phyloP scores from a whole-genome alignment of 768 basidiomycete species.

The Russula sp. region DNA sequence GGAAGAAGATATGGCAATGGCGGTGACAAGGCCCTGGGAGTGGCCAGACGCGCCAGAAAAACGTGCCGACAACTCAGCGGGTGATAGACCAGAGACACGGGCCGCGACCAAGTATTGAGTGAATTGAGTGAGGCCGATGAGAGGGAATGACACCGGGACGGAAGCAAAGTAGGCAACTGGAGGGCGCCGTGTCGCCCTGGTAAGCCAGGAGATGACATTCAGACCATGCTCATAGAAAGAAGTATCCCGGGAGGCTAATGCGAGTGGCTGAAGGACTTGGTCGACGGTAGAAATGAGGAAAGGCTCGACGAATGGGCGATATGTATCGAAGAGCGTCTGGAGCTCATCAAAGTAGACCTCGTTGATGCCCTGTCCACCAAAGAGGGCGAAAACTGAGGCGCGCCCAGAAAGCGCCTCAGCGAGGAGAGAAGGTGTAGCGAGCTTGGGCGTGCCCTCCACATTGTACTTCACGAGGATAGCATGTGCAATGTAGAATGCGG shows the following conservation, averaged over 20 bases:
- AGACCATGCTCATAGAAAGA: constrained; percentile 76
- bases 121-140: constrained; percentile 95
- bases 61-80: constrained; percentile 68
- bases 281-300: constrained; percentile 59
- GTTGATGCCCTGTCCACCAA: constrained; percentile 97
- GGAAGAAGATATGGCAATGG: constrained; percentile 82
- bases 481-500: constrained; percentile 73
- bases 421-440: constrained; percentile 63
- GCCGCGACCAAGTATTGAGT: constrained; percentile 83
- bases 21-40: constrained; percentile 94
- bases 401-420: constrained; percentile 51
- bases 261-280: constrained; percentile 66
- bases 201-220: constrained; percentile 79
- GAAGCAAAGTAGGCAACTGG: constrained; percentile 83
- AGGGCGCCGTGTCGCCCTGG: constrained; percentile 61
- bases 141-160: constrained; percentile 87
- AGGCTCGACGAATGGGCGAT: constrained; percentile 75
- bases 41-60: constrained; percentile 91
- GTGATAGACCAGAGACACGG: constrained; percentile 65
- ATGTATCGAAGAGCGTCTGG: constrained; percentile 83
- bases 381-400: constrained; percentile 81
- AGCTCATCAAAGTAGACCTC: constrained; percentile 98
- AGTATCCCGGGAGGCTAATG: constrained; percentile 47
- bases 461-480: constrained; percentile 56
- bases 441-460: constrained; percentile 47